Evolutionary conservation across 2,329 filamentous ascomycete species (phyloP).

Genomic region (Epichloe uncinata): DNA sequence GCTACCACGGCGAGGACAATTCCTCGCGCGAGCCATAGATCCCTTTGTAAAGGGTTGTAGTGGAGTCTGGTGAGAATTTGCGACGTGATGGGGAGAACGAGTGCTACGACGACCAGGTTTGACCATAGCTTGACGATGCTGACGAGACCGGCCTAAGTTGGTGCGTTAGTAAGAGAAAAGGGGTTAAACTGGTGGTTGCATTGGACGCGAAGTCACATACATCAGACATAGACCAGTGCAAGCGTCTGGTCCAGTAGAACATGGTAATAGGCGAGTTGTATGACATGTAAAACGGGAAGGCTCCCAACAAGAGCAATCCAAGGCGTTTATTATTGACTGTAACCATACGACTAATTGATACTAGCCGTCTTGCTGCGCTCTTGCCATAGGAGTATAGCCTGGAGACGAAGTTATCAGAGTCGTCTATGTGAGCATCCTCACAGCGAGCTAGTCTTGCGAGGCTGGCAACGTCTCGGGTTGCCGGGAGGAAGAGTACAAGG

Average conservation of each 20-base stretch:
- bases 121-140: not conserved
- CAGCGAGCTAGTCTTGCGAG: not conserved
- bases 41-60: not conserved
- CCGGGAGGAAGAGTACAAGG: conserved; percentile 2
- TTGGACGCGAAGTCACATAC: not conserved
- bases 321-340: conserved; percentile 1
- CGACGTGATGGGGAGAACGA: not conserved
- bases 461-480: conserved; percentile 2
- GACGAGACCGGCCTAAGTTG: not conserved
- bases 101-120: not conserved
- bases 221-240: not conserved
- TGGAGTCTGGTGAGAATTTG: not conserved
- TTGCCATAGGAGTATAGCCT: not conserved
- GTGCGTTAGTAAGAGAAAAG: not conserved
- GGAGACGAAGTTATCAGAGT: not conserved
- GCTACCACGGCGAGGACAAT: not conserved
- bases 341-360: not conserved
- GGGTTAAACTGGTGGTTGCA: not conserved
- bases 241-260: not conserved
- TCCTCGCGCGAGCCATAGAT: conserved; percentile 3
- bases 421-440: not conserved
- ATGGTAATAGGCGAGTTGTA: not conserved
- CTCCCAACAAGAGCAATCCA: not conserved
- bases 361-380: not conserved
- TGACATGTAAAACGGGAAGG: not conserved